Conservation (phyloP, 2,329 filamentous ascomycete species). For the Botrytis galanthina region DNA sequence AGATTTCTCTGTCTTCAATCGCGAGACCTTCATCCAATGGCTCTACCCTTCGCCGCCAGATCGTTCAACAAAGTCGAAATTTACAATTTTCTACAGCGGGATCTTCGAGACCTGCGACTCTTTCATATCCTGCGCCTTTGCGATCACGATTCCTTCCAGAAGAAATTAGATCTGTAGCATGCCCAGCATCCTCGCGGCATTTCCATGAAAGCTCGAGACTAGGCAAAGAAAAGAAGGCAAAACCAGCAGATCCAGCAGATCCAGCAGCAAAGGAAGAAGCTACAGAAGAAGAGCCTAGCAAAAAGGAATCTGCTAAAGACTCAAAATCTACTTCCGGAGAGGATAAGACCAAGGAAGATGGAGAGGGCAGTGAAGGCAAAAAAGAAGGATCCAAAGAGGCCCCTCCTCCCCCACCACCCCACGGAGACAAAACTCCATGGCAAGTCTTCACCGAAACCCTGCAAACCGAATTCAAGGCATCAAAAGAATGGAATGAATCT, state of each 20-base stretch:
- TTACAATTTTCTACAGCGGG: slow-evolving; percentile 33
- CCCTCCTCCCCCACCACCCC: slow-evolving; percentile 82
- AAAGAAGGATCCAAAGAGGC: slow-evolving; percentile 48
- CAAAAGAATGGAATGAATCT: slow-evolving; percentile 98
- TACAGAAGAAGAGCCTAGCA: slow-evolving; percentile 22
- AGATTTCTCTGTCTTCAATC: slow-evolving; percentile 33
- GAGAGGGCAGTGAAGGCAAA: slow-evolving; percentile 33
- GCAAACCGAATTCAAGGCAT: slow-evolving; percentile 88
- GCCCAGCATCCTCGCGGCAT: slow-evolving; percentile 23
- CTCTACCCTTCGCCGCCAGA: slow-evolving; percentile 37
- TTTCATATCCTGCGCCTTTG: slow-evolving; percentile 41
- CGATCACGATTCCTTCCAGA: slow-evolving; percentile 42
- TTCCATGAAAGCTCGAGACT: slow-evolving; percentile 33
- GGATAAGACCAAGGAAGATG: slow-evolving; percentile 33
- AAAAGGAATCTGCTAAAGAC: slow-evolving; percentile 28
- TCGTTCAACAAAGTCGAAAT: slow-evolving; percentile 38
- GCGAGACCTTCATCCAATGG: slow-evolving; percentile 38
- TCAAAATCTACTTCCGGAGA: slow-evolving; percentile 28
- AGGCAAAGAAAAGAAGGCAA: slow-evolving; percentile 32
- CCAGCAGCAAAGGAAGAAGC: slow-evolving; percentile 21
- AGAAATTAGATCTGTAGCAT: slow-evolving; percentile 27
- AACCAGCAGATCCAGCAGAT: slow-evolving; percentile 20
- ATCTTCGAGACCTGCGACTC: slow-evolving; percentile 41
- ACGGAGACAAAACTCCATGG: slow-evolving; percentile 98
- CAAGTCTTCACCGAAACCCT: slow-evolving; percentile 99